A percentile compares a stretch with the other conserved stretches of the same genome.
Evolutionary conservation across 805 yeast species (phyloP).

Genomic region (Brettanomyces anomalus): DNA sequence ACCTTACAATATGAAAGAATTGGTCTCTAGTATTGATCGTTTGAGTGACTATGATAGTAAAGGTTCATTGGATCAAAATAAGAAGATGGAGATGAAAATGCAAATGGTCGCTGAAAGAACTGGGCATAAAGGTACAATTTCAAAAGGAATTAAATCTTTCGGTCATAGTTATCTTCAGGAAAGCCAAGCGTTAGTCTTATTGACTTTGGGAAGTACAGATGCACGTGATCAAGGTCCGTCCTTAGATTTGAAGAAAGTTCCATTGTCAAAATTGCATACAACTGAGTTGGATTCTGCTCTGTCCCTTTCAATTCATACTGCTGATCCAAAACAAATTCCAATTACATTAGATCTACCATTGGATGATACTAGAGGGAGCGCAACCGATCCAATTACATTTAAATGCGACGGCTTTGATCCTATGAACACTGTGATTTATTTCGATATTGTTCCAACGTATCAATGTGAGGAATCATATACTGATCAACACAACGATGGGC

Average conservation of each 20-base stretch:
- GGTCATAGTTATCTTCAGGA: constrained; percentile 69
- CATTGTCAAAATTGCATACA: constrained; percentile 64
- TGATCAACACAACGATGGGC: constrained; percentile 6
- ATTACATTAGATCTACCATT: constrained; percentile 70
- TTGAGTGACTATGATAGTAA: constrained; percentile 12
- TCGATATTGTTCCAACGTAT: constrained; percentile 88
- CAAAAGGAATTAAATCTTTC: constrained; percentile 66
- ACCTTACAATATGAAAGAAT: constrained; percentile 18
- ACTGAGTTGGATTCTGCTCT: constrained; percentile 86
- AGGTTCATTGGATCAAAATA: constrained; percentile 3
- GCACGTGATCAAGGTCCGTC: constrained; percentile 50
- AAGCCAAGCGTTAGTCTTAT: constrained; percentile 61
- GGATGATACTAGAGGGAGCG: constrained; percentile 63
- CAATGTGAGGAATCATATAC: constrained; percentile 24
- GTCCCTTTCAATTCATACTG: constrained; percentile 51
- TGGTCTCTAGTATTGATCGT: constrained; percentile 19
- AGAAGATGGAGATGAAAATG: constrained; percentile 1
- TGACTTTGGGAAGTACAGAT: constrained; percentile 85
- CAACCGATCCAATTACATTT: constrained; percentile 71
- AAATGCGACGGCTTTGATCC: constrained; percentile 40
- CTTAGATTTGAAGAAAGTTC: constrained; percentile 63
- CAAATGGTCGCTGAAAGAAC: constrained; percentile 10
- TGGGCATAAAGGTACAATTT: constrained; percentile 13
- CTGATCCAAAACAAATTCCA: constrained; percentile 38
- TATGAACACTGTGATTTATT: constrained; percentile 50